Conservation (phyloP, 768 basidiomycete genomes). For the Russula compacta region DNA sequence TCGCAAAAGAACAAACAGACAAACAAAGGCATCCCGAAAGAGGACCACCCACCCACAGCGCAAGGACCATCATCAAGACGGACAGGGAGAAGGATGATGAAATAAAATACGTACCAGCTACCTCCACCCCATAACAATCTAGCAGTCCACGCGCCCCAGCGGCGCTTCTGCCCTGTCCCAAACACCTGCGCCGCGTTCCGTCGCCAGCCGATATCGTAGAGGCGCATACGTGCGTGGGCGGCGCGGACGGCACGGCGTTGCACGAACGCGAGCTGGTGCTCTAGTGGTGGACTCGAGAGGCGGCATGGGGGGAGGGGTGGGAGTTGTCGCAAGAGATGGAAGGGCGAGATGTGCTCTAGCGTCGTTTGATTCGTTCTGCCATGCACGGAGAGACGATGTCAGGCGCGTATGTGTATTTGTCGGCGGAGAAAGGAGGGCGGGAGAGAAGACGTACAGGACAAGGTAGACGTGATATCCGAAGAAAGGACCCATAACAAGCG, state of each 20-base stretch:
- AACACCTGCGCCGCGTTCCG: conserved; percentile 63
- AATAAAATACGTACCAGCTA: conserved; percentile 41
- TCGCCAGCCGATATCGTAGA: conserved; percentile 70
- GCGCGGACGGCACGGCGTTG: conserved; percentile 60
- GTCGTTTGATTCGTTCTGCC: conserved; percentile 84
- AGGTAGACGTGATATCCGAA: conserved; percentile 70
- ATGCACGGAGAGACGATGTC: too few species aligned
- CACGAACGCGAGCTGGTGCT: conserved; percentile 55
- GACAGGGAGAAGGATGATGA: not conserved
- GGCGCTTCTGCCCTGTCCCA: conserved; percentile 36
- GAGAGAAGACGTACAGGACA: conserved; percentile 42
- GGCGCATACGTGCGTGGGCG: conserved; percentile 48
- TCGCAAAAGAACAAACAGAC: not conserved
- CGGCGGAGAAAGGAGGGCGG: conserved; percentile 5
- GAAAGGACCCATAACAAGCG: conserved; percentile 67
- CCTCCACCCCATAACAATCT: conserved; percentile 51
- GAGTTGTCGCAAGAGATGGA: conserved; percentile 60
- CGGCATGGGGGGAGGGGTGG: conserved; percentile 49
- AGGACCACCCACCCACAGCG: too few species aligned
- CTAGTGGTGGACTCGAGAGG: conserved; percentile 61
- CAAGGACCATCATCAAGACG: not conserved
- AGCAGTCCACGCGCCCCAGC: conserved; percentile 41
- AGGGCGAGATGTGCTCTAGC: conserved; percentile 66
- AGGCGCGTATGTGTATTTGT: not conserved
- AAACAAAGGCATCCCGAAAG: not conserved